Base-by-base conservation (phyloP, 345 rosid genomes). In the Syzygium grande region DNA sequence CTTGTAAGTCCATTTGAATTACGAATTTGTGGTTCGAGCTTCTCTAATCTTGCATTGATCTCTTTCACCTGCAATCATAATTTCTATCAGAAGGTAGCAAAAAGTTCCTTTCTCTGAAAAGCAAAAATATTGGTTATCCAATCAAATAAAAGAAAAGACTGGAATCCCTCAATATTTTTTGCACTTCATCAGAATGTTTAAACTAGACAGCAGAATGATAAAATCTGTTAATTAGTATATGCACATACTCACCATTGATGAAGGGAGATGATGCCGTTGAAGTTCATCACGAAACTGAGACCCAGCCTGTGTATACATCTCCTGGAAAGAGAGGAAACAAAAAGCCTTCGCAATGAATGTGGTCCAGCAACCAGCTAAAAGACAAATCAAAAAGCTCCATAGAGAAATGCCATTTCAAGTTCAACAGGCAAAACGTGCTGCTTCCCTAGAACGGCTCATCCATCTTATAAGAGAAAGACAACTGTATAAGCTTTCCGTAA, bases 201-300 rank as follows among this genome's bases (percentile, higher is more conserved):
- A 13, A 38, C 9, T 73, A 19, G 83, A 38, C 49, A 73, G 80
- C 83, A 73, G 83, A 73, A 73, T 38, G 49, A 38, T 73, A 73
- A 19, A 38, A 34, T 15, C 34, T 53, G 63, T 34, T 86, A 86
- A 65, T 89, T 52, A 52, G 58, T 11, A 34, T 53, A 84, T 55
- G 78, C 41, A 90, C 89, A 93, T 86, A 87, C 68, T 90, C 91
- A 96, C 99, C 99, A 96, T 94, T 85, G 93, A 93, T 52, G 92
- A 90, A 85, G 99, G 97, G 91, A 98, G 95, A 89, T 94, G 91
- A 90, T 98, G 94, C 52, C 99, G 98, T 68, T 96, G 97, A 92
- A 98, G 99, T 92, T 98, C 99, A 88, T 98, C 99, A 25, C 98
- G 97, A 88, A 98, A 97, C 85, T 98, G 99, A 90, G 95, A 85